Percentiles rank a stretch among this genome's conserved stretches.
phyloP scores from a whole-genome alignment of 805 yeast species.

The Clavispora vitiphila region DNA sequence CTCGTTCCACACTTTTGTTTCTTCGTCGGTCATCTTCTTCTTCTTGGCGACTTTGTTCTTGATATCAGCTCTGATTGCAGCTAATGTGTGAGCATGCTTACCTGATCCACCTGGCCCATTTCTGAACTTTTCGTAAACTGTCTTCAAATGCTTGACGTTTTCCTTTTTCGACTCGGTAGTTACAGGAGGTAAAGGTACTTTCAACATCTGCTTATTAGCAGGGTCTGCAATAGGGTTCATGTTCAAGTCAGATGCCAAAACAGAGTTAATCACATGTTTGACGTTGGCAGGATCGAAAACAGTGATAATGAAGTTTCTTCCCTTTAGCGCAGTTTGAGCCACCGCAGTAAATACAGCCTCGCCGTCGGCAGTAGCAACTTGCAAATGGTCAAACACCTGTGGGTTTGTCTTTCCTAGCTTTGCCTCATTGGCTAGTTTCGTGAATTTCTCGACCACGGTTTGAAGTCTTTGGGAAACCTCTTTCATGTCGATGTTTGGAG shows the following conservation, averaged over 20 bases:
- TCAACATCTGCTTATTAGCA: constrained; percentile 64
- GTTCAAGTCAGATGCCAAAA: constrained; percentile 63
- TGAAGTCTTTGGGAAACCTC: constrained; percentile 42
- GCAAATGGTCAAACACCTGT: constrained; percentile 55
- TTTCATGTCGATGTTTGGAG: constrained; percentile 20
- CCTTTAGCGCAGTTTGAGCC: constrained; percentile 69
- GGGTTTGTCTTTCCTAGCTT: constrained; percentile 71
- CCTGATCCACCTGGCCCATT: constrained; percentile 30
- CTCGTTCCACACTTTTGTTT: constrained; percentile 50
- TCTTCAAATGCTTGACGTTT: constrained; percentile 56
- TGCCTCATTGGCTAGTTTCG: constrained; percentile 53
- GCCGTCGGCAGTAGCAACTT: constrained; percentile 45
- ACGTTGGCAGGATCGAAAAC: constrained; percentile 79
- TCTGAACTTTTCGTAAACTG: constrained; percentile 58
- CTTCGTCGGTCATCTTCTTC: constrained; percentile 49
- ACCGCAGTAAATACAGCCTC: constrained; percentile 51
- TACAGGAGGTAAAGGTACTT: constrained; percentile 69
- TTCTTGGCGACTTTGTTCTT: constrained; percentile 49
- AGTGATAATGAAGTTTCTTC: constrained; percentile 67
- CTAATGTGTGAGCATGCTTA: constrained; percentile 42
- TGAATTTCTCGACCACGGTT: constrained; percentile 46
- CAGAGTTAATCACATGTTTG: constrained; percentile 64
- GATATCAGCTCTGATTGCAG: constrained; percentile 40
- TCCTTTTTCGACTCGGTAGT: constrained; percentile 63
- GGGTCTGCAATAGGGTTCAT: constrained; percentile 78